Evolutionary conservation across 2,329 filamentous ascomycete species (phyloP).

Genomic region (Pseudogymnoascus sp.): DNA sequence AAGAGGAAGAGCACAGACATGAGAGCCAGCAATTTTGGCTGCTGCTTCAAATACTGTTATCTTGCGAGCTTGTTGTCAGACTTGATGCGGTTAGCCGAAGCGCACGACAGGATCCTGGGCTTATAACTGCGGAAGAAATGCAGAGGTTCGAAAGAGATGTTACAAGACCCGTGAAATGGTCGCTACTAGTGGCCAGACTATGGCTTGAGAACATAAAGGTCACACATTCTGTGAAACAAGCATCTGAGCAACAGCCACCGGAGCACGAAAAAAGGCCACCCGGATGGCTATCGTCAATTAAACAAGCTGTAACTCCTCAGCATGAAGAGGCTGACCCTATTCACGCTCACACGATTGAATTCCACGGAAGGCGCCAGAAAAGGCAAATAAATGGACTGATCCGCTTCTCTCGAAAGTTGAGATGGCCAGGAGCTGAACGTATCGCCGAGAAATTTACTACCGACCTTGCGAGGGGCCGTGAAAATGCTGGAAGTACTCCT

Average conservation of each 20-base stretch:
- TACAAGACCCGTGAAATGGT: constrained; percentile 59
- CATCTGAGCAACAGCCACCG: neutral
- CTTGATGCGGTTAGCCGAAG: constrained; percentile 57
- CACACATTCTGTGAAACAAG: constrained; percentile 15
- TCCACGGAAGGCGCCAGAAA: constrained; percentile 40
- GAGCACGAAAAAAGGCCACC: neutral
- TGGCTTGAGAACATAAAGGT: constrained; percentile 65
- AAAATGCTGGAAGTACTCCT: constrained; percentile 23
- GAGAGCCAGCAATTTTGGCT: constrained; percentile 61
- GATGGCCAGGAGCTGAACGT: constrained; percentile 53
- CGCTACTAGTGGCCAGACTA: constrained; percentile 53
- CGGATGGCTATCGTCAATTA: neutral
- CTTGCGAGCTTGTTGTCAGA: constrained; percentile 58
- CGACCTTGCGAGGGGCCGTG: constrained; percentile 25
- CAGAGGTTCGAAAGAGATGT: constrained; percentile 56
- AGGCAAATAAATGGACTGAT: constrained; percentile 55
- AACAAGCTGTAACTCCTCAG: constrained; percentile 6
- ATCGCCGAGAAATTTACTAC: constrained; percentile 21
- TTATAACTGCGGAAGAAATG: constrained; percentile 49
- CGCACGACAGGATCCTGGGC: constrained; percentile 46
- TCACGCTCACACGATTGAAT: constrained; percentile 13
- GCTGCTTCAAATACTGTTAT: constrained; percentile 56
- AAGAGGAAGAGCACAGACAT: constrained; percentile 31
- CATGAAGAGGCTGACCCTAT: constrained; percentile 12
- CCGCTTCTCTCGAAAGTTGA: constrained; percentile 55